Evolutionary conservation across 1,284 basidiomycete genomes (phyloP), one percentile per base, ranked within the genome.

Genomic region (Takashimella tepidaria): DNA sequence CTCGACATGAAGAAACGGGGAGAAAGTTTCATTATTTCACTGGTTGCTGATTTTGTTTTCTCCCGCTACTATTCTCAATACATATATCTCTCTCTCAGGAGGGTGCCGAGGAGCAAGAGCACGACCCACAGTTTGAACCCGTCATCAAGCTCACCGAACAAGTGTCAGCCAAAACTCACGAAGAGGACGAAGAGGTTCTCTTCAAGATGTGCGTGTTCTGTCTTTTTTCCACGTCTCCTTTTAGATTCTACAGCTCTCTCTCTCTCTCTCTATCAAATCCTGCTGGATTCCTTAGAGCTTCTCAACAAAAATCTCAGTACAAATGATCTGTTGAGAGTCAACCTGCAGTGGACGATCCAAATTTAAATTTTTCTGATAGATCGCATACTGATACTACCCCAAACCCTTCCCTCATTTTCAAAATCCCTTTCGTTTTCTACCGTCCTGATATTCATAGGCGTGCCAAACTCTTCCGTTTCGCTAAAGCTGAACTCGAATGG

Each of bases 381-480:
- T 8, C 4, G 27, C 45, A 53, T 56, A 37, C 41, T 50, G 12
- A 54, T 49, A 31, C 53, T 50, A 42, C 42, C 24, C 54, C 49
- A 22, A 53, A 43, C 66, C 11, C 42, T 48, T 24, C 40, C 21
- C 21, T 21, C n/a, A n/a, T n/a, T n/a, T n/a, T n/a, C n/a, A n/a
- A n/a, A n/a, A 37, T 16, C 31, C 31, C 31, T 37, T 37, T 8
- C 31, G 8, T 8, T 16, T 37, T 37, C 22, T 26, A n/a, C n/a
- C n/a, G n/a, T n/a, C n/a, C n/a, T n/a, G n/a, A n/a, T n/a, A n/a
- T n/a, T 10, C 19, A 3, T 66, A 98, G 93, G 86, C 91, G 96
- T 67, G 90, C 96, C 67, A 98, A 98, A 81, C 84, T 99, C 60
- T 99, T 98, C 84, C 85, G 96, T 71, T 99, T 98, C 79, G 86